Percentiles rank a stretch among this genome's conserved stretches.
These are phyloP conservation scores for Colletotrichum sp. DNA, from an alignment of 2,329 filamentous ascomycete species.

Conservation along the genomic window DNA sequence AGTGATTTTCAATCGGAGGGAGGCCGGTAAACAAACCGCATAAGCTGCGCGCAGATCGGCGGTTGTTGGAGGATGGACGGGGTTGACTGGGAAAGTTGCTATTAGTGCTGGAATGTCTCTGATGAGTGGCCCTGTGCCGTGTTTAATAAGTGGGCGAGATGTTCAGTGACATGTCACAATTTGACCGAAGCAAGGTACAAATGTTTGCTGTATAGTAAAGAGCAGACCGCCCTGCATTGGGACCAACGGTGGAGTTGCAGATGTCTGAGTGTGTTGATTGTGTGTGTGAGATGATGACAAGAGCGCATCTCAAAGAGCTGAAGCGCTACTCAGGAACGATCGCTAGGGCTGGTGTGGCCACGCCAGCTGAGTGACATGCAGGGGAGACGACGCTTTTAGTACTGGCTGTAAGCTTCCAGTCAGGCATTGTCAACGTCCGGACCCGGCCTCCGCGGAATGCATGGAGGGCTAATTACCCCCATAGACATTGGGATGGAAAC, in stretches of 20 bases:
- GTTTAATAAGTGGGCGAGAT: background rate
- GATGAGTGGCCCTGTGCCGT: background rate
- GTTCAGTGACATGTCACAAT: background rate
- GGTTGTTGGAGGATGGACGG: background rate
- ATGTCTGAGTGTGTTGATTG: background rate
- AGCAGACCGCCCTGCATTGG: background rate
- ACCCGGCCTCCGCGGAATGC: background rate
- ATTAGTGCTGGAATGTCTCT: background rate
- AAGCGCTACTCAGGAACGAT: background rate
- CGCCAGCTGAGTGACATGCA: background rate
- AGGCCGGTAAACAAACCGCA: background rate
- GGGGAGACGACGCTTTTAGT: background rate
- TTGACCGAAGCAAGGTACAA: background rate
- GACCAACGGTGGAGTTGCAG: background rate
- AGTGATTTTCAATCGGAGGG: constrained; percentile 16
- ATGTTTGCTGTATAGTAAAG: background rate
- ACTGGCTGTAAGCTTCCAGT: background rate
- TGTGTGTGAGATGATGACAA: background rate
- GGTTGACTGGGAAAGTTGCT: background rate
- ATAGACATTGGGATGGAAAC: background rate
- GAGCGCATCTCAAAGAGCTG: background rate
- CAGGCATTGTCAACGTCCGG: background rate
- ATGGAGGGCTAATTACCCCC: background rate
- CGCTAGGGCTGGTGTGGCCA: background rate
- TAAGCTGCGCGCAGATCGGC: background rate